These are phyloP conservation scores for Carex pumila DNA, from an alignment of 176 grass and related monocot genomes.

Conservation along the genomic window DNA sequence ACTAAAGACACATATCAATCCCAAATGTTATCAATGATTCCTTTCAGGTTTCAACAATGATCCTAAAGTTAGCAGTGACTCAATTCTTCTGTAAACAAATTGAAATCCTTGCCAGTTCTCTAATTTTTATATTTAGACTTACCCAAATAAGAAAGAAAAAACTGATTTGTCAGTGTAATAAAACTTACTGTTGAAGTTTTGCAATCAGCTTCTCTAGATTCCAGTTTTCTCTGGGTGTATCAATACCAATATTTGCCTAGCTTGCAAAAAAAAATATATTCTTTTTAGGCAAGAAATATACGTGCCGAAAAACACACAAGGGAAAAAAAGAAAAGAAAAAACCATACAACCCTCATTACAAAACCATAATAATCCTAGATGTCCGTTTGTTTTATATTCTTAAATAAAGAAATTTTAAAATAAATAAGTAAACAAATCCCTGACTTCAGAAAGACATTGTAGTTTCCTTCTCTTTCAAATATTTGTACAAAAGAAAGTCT, in stretches of 20 bases:
- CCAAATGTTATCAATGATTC: not conserved
- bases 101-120: not conserved
- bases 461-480: not conserved
- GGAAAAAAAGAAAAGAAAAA: not conserved
- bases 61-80: not conserved
- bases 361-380: not conserved
- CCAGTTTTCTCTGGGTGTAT: constrained; percentile 74
- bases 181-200: constrained; percentile 96
- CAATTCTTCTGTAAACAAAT: not conserved
- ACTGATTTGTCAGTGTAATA: not conserved
- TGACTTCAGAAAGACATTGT: not conserved
- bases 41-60: not conserved
- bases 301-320: not conserved
- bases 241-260: constrained; percentile 84
- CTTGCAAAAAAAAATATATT: not conserved
- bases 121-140: not conserved
- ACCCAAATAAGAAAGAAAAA: not conserved
- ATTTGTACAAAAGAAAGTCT: not conserved
- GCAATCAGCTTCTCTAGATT: constrained; percentile 76
- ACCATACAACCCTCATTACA: not conserved
- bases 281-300: not conserved
- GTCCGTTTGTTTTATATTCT: not conserved
- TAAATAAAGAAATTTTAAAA: not conserved
- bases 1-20: not conserved
- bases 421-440: not conserved